Conservation (phyloP, 1,284 basidiomycete genomes). For the Puccinia polysora region DNA sequence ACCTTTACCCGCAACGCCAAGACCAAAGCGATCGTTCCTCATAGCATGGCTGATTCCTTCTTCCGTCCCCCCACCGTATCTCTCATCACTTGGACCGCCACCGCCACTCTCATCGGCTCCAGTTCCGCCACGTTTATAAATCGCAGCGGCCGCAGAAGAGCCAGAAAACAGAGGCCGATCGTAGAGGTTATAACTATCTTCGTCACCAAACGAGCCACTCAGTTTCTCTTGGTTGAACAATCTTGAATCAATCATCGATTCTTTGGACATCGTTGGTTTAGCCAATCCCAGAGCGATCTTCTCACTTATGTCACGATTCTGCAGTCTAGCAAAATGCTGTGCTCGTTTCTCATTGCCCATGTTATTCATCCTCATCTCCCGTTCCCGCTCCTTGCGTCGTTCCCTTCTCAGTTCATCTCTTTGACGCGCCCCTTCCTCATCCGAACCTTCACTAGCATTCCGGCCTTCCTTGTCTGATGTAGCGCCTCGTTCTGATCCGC, state of each 20-base stretch:
- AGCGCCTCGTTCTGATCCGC: constrained; percentile 20
- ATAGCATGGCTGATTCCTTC: constrained; percentile 85
- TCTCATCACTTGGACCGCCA: constrained; percentile 57
- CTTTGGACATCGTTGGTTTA: constrained; percentile 89
- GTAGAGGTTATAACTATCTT: constrained; percentile 88
- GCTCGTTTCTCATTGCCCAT: constrained; percentile 97
- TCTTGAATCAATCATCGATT: constrained; percentile 92
- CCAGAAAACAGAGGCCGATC: constrained; percentile 94
- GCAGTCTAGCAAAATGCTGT: constrained; percentile 87
- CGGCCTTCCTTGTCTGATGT: not conserved
- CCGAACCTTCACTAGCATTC: constrained; percentile 56
- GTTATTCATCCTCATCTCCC: constrained; percentile 97
- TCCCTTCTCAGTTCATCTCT: constrained; percentile 86
- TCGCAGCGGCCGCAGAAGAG: constrained; percentile 89
- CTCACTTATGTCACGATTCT: constrained; percentile 98
- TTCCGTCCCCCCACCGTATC: constrained; percentile 87
- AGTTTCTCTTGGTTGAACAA: constrained; percentile 94
- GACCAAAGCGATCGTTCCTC: constrained; percentile 85
- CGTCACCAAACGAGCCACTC: constrained; percentile 74
- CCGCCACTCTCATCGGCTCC: constrained; percentile 68
- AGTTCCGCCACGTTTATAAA: constrained; percentile 81
- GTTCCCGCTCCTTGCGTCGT: constrained; percentile 86
- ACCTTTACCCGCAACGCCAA: constrained; percentile 71
- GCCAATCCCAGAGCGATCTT: constrained; percentile 96
- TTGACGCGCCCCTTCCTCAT: constrained; percentile 77